Conservation (phyloP, 2,329 filamentous ascomycete genomes). For the Zymoseptoria pseudotritici region DNA sequence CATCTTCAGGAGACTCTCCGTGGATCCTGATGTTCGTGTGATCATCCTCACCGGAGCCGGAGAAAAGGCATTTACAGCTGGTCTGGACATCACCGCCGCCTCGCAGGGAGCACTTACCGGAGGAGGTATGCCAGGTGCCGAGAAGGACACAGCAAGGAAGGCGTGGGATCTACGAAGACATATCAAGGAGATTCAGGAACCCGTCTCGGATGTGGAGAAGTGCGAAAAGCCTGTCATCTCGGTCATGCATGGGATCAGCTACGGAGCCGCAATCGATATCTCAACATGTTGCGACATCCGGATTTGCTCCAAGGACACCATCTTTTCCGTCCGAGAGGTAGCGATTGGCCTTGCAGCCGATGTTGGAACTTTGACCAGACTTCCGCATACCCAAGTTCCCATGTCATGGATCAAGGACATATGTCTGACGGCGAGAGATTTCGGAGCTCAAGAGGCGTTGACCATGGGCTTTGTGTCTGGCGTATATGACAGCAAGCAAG, state of each 20-base stretch:
- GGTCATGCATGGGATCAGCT: slow-evolving; percentile 69
- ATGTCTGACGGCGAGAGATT: slow-evolving; percentile 62
- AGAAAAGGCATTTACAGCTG: slow-evolving; percentile 68
- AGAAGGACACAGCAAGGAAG: slow-evolving; percentile 24
- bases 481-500: slow-evolving; percentile 55
- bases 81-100: slow-evolving; percentile 52
- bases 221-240: slow-evolving; percentile 89
- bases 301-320: slow-evolving; percentile 48
- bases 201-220: slow-evolving; percentile 66
- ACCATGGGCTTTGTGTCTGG: slow-evolving; percentile 62
- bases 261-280: slow-evolving; percentile 70
- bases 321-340: slow-evolving; percentile 69
- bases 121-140: neutral
- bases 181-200: slow-evolving; percentile 73
- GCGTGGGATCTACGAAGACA: slow-evolving; percentile 50
- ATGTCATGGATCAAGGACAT: slow-evolving; percentile 75
- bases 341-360: slow-evolving; percentile 75
- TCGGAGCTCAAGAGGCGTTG: slow-evolving; percentile 60
- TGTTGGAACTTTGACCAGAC: slow-evolving; percentile 65
- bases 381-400: slow-evolving; percentile 66
- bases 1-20: slow-evolving; percentile 65
- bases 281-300: slow-evolving; percentile 63
- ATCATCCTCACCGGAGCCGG: slow-evolving; percentile 76
- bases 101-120: slow-evolving; percentile 8
- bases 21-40: slow-evolving; percentile 63